These are phyloP conservation scores for Talaromyces adpressus DNA, from an alignment of 495 filamentous ascomycete genomes.

Conservation along the genomic window DNA sequence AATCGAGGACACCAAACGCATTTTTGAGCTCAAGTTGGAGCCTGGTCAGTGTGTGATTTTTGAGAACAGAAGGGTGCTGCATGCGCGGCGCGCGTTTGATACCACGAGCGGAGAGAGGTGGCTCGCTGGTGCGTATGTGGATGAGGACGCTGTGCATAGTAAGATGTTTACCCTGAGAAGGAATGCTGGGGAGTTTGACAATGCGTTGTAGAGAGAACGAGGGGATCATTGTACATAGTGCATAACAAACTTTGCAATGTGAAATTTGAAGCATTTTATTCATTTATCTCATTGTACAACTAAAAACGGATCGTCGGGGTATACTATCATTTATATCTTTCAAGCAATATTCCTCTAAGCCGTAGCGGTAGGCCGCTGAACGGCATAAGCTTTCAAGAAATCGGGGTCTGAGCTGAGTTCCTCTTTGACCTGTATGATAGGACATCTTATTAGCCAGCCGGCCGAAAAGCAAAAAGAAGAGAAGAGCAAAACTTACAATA, in stretches of 20 bases:
- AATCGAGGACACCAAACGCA: slow-evolving; percentile 34
- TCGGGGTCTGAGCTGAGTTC: slow-evolving; percentile 63
- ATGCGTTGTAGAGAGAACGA: no score
- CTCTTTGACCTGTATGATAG: slow-evolving; percentile 57
- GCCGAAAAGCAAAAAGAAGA: slow-evolving; percentile 3
- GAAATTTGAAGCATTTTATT: not conserved
- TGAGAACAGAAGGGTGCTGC: slow-evolving; percentile 70
- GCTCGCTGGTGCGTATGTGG: slow-evolving; percentile 80
- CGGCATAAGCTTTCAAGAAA: slow-evolving; percentile 65
- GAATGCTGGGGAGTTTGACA: slow-evolving; percentile 31
- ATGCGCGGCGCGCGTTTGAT: slow-evolving; percentile 70
- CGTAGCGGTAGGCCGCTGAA: slow-evolving; percentile 26
- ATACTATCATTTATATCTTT: slow-evolving; percentile 6
- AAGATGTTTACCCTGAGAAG: slow-evolving; percentile 8
- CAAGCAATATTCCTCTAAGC: slow-evolving; percentile 7
- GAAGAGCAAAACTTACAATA: slow-evolving; percentile 61
- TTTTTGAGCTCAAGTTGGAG: slow-evolving; percentile 64
- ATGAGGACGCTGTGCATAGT: slow-evolving; percentile 52
- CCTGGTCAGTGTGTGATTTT: slow-evolving; percentile 84
- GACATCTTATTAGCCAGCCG: slow-evolving; percentile 6
- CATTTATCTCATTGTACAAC: slow-evolving; percentile 5
- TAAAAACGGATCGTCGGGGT: not conserved
- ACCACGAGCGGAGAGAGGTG: slow-evolving; percentile 51
- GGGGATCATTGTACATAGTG: no score
- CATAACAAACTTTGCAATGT: no score